phyloP scores from a whole-genome alignment of 225 moss, liverwort and hornwort species.

The Straminergon stramineum region DNA sequence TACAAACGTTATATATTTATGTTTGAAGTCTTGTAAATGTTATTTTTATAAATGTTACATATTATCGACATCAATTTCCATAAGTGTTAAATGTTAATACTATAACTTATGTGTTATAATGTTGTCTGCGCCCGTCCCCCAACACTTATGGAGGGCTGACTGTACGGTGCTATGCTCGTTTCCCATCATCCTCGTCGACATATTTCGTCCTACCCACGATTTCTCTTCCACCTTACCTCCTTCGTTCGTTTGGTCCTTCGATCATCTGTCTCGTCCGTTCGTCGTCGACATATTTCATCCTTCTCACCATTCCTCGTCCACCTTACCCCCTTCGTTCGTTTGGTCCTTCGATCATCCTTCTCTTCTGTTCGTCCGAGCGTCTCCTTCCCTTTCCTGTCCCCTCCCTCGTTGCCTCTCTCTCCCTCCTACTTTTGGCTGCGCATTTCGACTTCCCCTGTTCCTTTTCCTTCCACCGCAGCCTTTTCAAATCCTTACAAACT shows the following conservation, averaged over 20 bases:
- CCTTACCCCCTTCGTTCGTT: neutral
- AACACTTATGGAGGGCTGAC: too few relatives aligned
- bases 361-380: neutral
- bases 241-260: neutral
- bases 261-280: neutral
- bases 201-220: neutral
- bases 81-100: too few relatives aligned
- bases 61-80: neutral
- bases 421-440: neutral
- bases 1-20: neutral
- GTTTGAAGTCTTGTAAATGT: too few relatives aligned
- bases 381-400: neutral
- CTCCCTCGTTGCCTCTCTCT: neutral
- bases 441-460: neutral
- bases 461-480: neutral
- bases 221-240: neutral
- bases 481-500: slow-evolving; percentile 5
- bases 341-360: neutral
- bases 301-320: neutral
- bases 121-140: too few relatives aligned
- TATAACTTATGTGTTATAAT: too few relatives aligned
- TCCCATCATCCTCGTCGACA: neutral
- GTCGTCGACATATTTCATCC: neutral
- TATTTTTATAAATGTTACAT: neutral
- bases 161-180: neutral